Conservation (phyloP, 441 rosid genomes). For the Pelargonium australe region DNA sequence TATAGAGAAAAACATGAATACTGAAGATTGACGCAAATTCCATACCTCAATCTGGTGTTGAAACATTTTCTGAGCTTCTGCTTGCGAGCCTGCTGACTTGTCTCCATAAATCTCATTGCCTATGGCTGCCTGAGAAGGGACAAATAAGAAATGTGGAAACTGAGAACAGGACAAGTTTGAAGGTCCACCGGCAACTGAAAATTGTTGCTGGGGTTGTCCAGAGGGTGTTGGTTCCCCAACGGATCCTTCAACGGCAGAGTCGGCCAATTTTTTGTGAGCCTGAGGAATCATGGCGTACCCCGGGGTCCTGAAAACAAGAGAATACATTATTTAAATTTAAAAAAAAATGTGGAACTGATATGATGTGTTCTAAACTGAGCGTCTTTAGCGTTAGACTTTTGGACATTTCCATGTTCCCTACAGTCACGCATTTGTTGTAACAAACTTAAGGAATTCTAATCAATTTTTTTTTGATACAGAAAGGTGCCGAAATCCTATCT, state of each 20-base stretch:
- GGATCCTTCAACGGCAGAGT: constrained; percentile 22
- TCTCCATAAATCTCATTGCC: constrained; percentile 28
- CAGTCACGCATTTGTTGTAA: too few relatives aligned
- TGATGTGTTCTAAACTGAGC: background rate
- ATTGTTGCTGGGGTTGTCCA: constrained; percentile 28
- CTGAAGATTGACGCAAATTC: constrained; percentile 3
- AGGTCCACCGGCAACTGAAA: constrained; percentile 28
- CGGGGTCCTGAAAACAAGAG: constrained; percentile 47
- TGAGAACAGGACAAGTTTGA: constrained; percentile 27
- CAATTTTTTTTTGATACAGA: too few relatives aligned
- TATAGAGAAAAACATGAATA: background rate
- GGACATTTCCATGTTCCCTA: too few relatives aligned
- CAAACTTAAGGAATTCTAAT: too few relatives aligned
- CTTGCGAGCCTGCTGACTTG: constrained; percentile 28
- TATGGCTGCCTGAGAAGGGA: constrained; percentile 37
- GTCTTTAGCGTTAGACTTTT: too few relatives aligned
- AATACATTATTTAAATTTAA: background rate
- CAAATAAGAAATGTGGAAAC: constrained; percentile 29
- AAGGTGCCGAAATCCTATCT: too few relatives aligned
- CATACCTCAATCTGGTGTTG: constrained; percentile 64
- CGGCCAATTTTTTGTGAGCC: constrained; percentile 26
- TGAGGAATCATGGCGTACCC: constrained; percentile 50
- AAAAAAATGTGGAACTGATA: background rate
- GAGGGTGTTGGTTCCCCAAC: constrained; percentile 22
- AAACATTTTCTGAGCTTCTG: constrained; percentile 51